These are phyloP conservation scores for Aspergillus ruber DNA, from an alignment of 2,329 filamentous ascomycete species.

Conservation along the genomic window DNA sequence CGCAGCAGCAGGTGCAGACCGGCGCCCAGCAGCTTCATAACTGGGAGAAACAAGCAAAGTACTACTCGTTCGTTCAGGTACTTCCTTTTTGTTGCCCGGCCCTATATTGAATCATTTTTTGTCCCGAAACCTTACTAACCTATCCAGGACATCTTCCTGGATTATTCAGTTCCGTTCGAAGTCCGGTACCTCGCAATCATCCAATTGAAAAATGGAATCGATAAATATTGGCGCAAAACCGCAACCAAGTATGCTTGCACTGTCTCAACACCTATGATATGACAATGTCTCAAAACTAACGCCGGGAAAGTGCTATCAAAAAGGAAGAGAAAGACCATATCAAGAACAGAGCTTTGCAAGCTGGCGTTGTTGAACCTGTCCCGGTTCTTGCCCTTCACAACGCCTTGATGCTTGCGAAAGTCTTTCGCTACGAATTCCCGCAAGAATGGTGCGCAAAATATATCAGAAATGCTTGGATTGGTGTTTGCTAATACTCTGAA, in stretches of 20 bases:
- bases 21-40: conserved; percentile 62
- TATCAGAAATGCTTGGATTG: no score
- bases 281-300: conserved; percentile 9
- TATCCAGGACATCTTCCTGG: conserved; percentile 67
- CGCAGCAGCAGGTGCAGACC: conserved; percentile 60
- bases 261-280: not conserved
- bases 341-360: conserved; percentile 66
- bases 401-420: conserved; percentile 78
- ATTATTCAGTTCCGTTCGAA: conserved; percentile 67
- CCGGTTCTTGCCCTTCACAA: conserved; percentile 76
- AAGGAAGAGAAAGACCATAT: conserved; percentile 72
- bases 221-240: conserved; percentile 85
- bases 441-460: conserved; percentile 59
- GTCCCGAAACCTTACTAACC: not conserved
- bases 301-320: conserved; percentile 46
- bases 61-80: conserved; percentile 65
- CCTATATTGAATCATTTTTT: not conserved
- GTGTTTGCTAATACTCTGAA: conserved; percentile 12
- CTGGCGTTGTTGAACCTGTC: conserved; percentile 70
- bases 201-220: conserved; percentile 92
- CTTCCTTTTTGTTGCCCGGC: not conserved
- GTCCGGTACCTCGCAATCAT: conserved; percentile 86
- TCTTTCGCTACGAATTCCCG: conserved; percentile 84
- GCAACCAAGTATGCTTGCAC: conserved; percentile 54
- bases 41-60: conserved; percentile 63